Evolutionary conservation across 1,284 basidiomycete species (phyloP).

Genomic region (Melanopsichium pennsylvanicum): DNA sequence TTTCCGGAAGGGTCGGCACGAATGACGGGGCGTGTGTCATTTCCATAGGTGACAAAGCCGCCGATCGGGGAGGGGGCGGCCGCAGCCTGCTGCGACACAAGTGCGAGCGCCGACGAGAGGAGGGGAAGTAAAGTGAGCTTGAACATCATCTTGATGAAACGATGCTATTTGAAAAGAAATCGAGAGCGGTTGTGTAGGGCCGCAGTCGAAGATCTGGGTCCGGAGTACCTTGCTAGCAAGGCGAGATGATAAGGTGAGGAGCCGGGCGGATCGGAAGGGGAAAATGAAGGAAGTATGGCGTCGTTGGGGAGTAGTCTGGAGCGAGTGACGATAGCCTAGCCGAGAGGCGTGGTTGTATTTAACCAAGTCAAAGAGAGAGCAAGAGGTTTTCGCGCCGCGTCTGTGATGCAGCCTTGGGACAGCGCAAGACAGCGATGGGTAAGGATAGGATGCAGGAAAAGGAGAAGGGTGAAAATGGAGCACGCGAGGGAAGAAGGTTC

Average conservation of each 20-base stretch:
- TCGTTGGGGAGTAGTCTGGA: neutral
- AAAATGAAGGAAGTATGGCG: neutral
- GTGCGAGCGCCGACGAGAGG: conserved; percentile 16
- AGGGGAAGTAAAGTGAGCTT: conserved; percentile 10
- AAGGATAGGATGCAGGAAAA: neutral
- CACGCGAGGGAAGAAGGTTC: neutral
- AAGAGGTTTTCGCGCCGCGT: neutral
- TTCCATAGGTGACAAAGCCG: conserved; percentile 13
- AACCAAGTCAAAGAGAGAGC: no score
- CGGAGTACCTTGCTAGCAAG: neutral
- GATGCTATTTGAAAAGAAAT: neutral
- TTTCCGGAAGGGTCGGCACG: conserved; percentile 22
- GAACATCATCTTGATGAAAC: conserved; percentile 15
- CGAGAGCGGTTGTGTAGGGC: neutral
- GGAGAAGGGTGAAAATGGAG: neutral
- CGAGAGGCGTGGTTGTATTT: no score
- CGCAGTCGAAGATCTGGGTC: neutral
- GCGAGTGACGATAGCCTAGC: no score
- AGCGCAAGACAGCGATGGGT: neutral
- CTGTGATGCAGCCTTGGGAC: conserved; percentile 4
- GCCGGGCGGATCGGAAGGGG: neutral
- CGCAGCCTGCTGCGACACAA: conserved; percentile 12
- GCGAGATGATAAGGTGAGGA: neutral
- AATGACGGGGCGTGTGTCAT: conserved; percentile 39
- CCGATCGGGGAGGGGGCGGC: conserved; percentile 24